Conservation (phyloP, 192 early-diverging fungal genomes). For the Coemansia biformis region DNA sequence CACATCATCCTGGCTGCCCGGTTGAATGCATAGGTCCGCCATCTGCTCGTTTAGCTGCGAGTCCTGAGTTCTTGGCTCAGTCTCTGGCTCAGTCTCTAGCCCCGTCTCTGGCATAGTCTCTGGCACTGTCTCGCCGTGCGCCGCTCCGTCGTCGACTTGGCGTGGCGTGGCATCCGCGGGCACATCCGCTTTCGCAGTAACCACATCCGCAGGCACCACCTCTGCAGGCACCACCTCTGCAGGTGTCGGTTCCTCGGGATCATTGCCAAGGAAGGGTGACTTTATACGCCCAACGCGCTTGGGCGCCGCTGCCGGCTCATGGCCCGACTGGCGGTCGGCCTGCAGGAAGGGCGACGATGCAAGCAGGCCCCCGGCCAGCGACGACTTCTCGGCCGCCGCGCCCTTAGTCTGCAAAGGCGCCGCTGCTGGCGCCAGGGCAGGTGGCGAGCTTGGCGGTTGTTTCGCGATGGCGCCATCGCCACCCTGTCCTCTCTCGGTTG, state of each 20-base stretch:
- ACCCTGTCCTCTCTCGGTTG: no score
- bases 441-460: neutral
- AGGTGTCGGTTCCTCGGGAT: neutral
- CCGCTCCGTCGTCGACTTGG: no score
- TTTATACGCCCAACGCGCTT: conserved; percentile 37
- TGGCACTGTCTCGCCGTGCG: no score
- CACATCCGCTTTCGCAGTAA: no score
- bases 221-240: neutral
- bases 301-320: conserved; percentile 5
- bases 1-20: no score
- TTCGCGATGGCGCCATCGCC: neutral
- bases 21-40: no score
- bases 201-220: neutral
- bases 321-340: conserved; percentile 32
- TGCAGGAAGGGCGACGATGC: conserved; percentile 46
- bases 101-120: neutral
- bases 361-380: conserved; percentile 26
- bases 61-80: no score
- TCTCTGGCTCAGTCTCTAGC: neutral
- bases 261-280: conserved; percentile 38
- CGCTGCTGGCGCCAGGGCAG: neutral
- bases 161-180: neutral
- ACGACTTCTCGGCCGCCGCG: conserved; percentile 16
- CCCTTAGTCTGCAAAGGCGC: conserved; percentile 22
- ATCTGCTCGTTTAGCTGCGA: no score